Conservation (phyloP, 257 asterid species). For the Buddleja alternifolia region DNA sequence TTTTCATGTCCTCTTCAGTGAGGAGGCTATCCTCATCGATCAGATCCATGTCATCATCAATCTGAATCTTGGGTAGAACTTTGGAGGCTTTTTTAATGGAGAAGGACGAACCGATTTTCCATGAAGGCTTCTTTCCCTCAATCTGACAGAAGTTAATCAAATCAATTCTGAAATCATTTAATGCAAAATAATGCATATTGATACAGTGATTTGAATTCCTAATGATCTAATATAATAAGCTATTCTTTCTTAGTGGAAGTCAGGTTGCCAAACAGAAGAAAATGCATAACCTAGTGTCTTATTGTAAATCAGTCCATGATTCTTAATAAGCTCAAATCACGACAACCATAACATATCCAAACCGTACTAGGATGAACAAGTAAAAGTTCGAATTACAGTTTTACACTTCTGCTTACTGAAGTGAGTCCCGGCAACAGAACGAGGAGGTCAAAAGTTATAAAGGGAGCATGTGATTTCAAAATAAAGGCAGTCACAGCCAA, state of each 20-base stretch:
- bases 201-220: no score
- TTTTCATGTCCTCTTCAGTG: constrained; percentile 88
- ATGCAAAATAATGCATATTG: constrained; percentile 7
- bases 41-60: constrained; percentile 82
- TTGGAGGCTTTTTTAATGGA: constrained; percentile 58
- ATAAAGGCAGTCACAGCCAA: background rate
- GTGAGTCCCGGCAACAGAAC: background rate
- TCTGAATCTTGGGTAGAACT: constrained; percentile 66
- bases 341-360: background rate
- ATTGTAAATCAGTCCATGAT: background rate
- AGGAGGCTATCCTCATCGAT: constrained; percentile 97
- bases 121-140: constrained; percentile 78
- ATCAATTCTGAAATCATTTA: background rate
- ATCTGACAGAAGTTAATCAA: constrained; percentile 41
- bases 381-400: constrained; percentile 14
- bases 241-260: no score
- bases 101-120: constrained; percentile 94
- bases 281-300: constrained; percentile 18
- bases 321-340: background rate
- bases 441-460: background rate
- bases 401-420: background rate
- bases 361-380: background rate
- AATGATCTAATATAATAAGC: no score
- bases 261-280: background rate
- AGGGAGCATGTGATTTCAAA: background rate